Evolutionary conservation across 805 yeast species (phyloP).

Genomic region (Sugiyamaella valdiviana): DNA sequence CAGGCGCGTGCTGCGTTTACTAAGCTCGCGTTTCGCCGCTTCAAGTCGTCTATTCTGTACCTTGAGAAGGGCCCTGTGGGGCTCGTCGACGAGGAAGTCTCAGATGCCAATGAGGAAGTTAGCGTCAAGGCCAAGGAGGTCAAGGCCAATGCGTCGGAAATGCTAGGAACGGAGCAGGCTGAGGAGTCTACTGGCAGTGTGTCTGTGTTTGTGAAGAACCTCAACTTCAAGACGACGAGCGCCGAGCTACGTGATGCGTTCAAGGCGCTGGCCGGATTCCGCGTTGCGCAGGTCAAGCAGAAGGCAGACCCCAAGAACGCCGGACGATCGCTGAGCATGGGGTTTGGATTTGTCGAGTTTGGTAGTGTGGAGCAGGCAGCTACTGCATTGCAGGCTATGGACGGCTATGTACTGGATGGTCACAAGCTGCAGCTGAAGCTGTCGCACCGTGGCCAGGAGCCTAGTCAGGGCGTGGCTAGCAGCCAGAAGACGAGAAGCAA

Average conservation of each 20-base stretch:
- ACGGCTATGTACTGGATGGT: constrained; percentile 77
- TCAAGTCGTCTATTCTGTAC: constrained; percentile 80
- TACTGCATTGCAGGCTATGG: constrained; percentile 63
- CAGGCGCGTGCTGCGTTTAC: constrained; percentile 86
- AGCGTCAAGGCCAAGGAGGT: constrained; percentile 23
- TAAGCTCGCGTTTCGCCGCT: constrained; percentile 78
- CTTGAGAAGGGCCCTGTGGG: constrained; percentile 91
- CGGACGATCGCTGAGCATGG: constrained; percentile 79
- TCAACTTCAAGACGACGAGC: constrained; percentile 74
- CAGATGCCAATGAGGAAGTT: constrained; percentile 30
- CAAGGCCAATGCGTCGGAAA: constrained; percentile 40
- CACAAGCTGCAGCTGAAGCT: constrained; percentile 85
- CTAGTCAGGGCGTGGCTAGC: constrained; percentile 17
- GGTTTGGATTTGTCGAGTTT: constrained; percentile 94
- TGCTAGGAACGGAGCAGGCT: constrained; percentile 28
- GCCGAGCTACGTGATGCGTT: constrained; percentile 53
- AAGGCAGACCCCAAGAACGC: constrained; percentile 78
- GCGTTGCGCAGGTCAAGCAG: constrained; percentile 73
- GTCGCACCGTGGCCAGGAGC: constrained; percentile 58
- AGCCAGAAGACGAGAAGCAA: constrained; percentile 38
- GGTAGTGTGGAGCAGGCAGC: constrained; percentile 70
- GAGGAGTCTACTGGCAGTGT: constrained; percentile 39
- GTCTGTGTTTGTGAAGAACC: constrained; percentile 85
- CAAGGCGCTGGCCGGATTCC: constrained; percentile 69
- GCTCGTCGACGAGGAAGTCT: constrained; percentile 45